Base-by-base conservation (phyloP, 129 eudicot genomes). In the Apium graveolens region DNA sequence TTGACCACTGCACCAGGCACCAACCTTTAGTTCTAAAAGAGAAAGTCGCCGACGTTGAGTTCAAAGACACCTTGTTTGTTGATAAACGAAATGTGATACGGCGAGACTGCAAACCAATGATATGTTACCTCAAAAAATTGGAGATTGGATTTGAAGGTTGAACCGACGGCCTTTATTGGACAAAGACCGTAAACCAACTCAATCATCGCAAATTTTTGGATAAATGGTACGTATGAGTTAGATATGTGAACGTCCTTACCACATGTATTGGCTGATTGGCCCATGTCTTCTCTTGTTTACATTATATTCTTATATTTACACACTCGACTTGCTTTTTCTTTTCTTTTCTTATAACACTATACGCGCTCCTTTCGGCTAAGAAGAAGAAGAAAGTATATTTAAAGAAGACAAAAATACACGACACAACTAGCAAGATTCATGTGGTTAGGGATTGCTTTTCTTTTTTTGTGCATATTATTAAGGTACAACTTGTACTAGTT, bases 361-460 rank as follows among this genome's bases (percentile, higher is more conserved):
- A 66, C 24, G 32, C 24, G 1, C 21, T 66, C 13, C 72, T 66
- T 66, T 66, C 39, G 41, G 39, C 72, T 66, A 66, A 12, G 7
- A 5, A 12, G 32, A 66, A 65, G 6, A 66, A 65, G 2, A 31
- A 65, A 65, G 66, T 57, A 2, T 14, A 14, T 5, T 31, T 31
- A 66, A 66, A 63, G 8, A 63, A 27, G 37, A 27, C 70, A 26
- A 62, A 27, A 62, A 4, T 29, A 65, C 35, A 65, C 39, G 38
- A 66, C 21, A 66, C 0, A 32, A 66, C 20, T 66, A 32, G 72
- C 24, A 32, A 66, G 24, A 66, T 32, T 66, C 72, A 66, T 66
- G 72, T 66, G 72, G 72, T 31, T 29, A 31, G 72, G 72, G 72
- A 66, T 66, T 66, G 41, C 21, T 66, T 66, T 66, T 14, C 34